Evolutionary conservation across 2,329 filamentous ascomycete genomes (phyloP).

Genomic region (Leptographium radiaticola): DNA sequence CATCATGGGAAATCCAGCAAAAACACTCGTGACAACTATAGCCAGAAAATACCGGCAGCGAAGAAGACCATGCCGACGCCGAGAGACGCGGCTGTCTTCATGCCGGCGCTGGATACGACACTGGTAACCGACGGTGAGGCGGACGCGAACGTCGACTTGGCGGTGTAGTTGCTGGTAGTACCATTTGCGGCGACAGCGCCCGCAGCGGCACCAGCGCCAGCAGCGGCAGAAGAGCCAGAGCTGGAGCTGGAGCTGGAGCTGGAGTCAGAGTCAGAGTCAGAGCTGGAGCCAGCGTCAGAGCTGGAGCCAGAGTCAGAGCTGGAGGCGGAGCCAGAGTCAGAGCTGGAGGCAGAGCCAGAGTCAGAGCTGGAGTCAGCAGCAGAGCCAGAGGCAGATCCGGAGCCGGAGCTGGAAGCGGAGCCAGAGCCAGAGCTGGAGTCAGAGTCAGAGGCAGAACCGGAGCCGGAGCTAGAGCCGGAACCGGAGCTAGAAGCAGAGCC

Average conservation of each 20-base stretch:
- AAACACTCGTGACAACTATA: neutral
- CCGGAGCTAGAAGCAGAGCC: neutral
- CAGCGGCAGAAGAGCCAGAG: neutral
- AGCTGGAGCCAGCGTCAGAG: neutral
- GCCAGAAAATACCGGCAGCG: constrained; percentile 4
- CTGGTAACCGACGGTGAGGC: neutral
- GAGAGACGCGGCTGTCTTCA: constrained; percentile 5
- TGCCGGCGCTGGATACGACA: constrained; percentile 5
- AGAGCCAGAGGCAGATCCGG: neutral
- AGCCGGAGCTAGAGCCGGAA: neutral
- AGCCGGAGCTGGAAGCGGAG: neutral
- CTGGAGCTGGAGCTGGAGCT: neutral
- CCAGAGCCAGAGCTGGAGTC: neutral
- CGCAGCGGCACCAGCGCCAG: neutral
- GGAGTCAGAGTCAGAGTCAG: neutral
- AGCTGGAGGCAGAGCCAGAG: too few relatives aligned
- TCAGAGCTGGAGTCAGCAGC: neutral
- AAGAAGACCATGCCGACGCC: constrained; percentile 5
- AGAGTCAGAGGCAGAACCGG: neutral
- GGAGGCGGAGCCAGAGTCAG: neutral
- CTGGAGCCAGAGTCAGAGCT: neutral
- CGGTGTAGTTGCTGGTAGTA: neutral
- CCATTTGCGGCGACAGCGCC: neutral
- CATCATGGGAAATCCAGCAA: neutral
- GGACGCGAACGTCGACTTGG: neutral